phyloP scores from a whole-genome alignment of 108 stramenopile species.

The Epithemia pelagica region DNA sequence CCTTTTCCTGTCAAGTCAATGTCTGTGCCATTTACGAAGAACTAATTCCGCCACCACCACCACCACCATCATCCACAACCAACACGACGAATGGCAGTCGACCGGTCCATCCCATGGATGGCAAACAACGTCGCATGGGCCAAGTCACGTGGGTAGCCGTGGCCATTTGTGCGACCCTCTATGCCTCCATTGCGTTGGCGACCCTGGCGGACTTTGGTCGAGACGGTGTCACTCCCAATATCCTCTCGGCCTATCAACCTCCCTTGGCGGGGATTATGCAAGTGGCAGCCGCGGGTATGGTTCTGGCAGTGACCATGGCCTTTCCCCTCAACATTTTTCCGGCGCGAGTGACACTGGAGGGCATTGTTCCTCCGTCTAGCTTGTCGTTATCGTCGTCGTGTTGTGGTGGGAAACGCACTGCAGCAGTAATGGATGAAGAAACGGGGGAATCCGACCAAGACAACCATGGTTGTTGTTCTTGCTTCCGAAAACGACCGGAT shows the following conservation, averaged over 20 bases:
- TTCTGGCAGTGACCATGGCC: slow-evolving; percentile 69
- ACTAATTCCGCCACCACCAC: slow-evolving; percentile 13
- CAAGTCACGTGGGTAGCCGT: slow-evolving; percentile 39
- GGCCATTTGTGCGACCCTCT: slow-evolving; percentile 27
- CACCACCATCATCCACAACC: slow-evolving; percentile 6
- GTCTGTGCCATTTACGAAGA: slow-evolving; percentile 72
- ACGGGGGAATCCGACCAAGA: no score
- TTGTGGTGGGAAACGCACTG: neutral
- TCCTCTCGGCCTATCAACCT: slow-evolving; percentile 52
- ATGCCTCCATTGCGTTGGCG: slow-evolving; percentile 40
- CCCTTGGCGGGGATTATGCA: slow-evolving; percentile 42
- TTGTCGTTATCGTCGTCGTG: neutral
- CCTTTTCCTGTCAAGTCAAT: slow-evolving; percentile 80
- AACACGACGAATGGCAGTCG: slow-evolving; percentile 8
- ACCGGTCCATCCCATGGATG: slow-evolving; percentile 12
- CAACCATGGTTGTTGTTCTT: neutral
- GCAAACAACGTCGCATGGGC: slow-evolving; percentile 31
- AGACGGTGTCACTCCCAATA: slow-evolving; percentile 41
- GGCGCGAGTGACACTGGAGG: slow-evolving; percentile 51
- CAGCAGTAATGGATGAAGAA: neutral
- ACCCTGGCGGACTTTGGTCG: slow-evolving; percentile 57
- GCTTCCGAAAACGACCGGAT: neutral
- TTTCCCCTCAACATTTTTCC: slow-evolving; percentile 82
- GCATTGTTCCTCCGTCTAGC: slow-evolving; percentile 20
- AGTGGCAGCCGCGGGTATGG: slow-evolving; percentile 59